Percentiles rank a stretch among this genome's conserved stretches.
Conservation (phyloP, 2,329 filamentous ascomycete genomes). For the Alternaria metachromatica region DNA sequence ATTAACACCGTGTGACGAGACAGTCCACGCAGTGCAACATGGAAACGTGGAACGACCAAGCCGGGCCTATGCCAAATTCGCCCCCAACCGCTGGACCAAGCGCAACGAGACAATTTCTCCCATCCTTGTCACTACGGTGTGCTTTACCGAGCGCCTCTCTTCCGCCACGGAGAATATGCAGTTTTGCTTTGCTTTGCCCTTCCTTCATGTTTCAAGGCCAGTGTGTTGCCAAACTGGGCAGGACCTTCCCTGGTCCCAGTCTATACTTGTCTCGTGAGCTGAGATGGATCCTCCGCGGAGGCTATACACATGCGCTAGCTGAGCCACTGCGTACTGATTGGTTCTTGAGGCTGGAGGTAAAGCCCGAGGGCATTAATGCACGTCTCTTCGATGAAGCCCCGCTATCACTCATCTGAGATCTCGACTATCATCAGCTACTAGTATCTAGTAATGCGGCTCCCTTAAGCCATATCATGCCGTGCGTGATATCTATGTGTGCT, state of each 20-base stretch:
- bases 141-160: not conserved
- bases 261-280: not conserved
- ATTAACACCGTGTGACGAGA: not conserved
- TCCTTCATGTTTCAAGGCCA: slow-evolving; percentile 4
- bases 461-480: not conserved
- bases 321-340: not conserved
- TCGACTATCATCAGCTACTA: not conserved
- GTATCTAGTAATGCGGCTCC: not conserved
- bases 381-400: not conserved
- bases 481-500: not conserved
- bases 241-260: not conserved
- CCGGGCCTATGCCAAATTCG: not conserved
- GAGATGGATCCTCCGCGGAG: slow-evolving; percentile 1
- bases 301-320: not conserved
- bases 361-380: not conserved
- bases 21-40: not conserved
- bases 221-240: not conserved
- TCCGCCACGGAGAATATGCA: not conserved
- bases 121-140: not conserved
- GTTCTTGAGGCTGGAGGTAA: not conserved
- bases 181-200: not conserved
- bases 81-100: slow-evolving; percentile 1
- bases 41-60: not conserved
- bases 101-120: not conserved
- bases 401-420: not conserved